Evolutionary conservation across 345 rosid genomes (phyloP), one percentile per base, ranked within the genome.

Genomic region (Lenwebbia sp.): DNA sequence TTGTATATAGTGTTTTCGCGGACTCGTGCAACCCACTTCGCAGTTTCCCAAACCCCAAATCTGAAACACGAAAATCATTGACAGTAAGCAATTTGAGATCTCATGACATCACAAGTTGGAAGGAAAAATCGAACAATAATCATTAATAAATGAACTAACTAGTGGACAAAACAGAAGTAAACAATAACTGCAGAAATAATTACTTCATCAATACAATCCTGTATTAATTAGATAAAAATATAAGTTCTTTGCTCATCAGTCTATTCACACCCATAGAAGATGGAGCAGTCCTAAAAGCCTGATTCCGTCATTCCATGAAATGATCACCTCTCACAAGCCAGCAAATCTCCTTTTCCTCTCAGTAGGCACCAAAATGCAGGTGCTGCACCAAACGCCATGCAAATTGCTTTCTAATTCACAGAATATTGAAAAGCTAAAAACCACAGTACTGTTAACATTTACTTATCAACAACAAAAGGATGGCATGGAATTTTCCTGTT

Each of bases 21-120:
- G 41, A 93, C 99, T 89, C 93, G 88, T 55, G 98, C 96, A 47
- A 90, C 92, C 99, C 99, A 97, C 89, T 97, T 96, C 26, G 96
- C 98, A 13, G 98, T 94, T 91, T 97, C 99, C 98, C 99, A 97
- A 13, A 93, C 96, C 83, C 99, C 99, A 90, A 96, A 96, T 85
- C 99, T 96, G 94, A 86, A 87, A 84, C 47, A 57, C 23, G 28
- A 57, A 83, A 41, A 85, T 76, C 57, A 70, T 33, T 17, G 78
- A 70, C 25, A 2, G 47, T 19, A 70, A 70, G 25, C 40, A 33
- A 22, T 70, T 70, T 70, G 13, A 70, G 25, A 70, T 54, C 41
- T 55, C 60, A 22, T 17, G 86, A 47, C 85, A 86, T 26, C 57
- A 85, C 50, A 82, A 26, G 76, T 23, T 51, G 13, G 86, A 41